Conservation (phyloP, 306 rosid species). For the Medicago arabica region DNA sequence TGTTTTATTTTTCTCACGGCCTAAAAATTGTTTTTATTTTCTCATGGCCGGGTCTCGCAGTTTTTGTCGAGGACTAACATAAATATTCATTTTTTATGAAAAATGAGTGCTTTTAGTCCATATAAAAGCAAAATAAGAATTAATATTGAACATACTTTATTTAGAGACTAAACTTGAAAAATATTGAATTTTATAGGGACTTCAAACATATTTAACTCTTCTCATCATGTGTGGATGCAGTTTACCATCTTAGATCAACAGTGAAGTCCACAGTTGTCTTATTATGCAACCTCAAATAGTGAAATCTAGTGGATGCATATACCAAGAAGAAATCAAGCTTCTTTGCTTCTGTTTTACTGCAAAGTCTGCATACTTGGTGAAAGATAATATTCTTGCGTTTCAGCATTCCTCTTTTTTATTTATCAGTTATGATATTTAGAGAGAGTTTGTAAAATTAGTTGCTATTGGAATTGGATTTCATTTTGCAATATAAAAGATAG, state of each 20-base stretch:
- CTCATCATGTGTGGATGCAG: constrained; percentile 37
- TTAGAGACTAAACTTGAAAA: not conserved
- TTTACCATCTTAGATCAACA: constrained; percentile 34
- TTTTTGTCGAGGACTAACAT: no score
- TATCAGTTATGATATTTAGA: constrained; percentile 34
- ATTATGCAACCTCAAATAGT: no score
- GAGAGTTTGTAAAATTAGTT: constrained; percentile 42
- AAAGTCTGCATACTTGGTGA: constrained; percentile 50
- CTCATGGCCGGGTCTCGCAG: no score
- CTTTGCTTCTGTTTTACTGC: constrained; percentile 50
- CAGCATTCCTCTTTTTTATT: constrained; percentile 34
- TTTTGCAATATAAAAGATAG: constrained; percentile 36
- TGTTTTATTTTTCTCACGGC: no score
- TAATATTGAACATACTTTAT: not conserved
- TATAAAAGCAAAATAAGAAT: not conserved
- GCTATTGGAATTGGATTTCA: constrained; percentile 48
- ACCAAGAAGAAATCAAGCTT: constrained; percentile 18
- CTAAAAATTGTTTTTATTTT: no score
- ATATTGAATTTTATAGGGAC: not conserved
- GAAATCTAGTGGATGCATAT: not conserved
- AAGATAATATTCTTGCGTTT: constrained; percentile 39
- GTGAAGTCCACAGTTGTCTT: no score
- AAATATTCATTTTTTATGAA: not conserved
- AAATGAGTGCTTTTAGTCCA: not conserved
- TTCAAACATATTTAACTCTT: not conserved